These are phyloP conservation scores for Arabis alpina DNA, from an alignment of 345 rosid genomes.

Conservation along the genomic window DNA sequence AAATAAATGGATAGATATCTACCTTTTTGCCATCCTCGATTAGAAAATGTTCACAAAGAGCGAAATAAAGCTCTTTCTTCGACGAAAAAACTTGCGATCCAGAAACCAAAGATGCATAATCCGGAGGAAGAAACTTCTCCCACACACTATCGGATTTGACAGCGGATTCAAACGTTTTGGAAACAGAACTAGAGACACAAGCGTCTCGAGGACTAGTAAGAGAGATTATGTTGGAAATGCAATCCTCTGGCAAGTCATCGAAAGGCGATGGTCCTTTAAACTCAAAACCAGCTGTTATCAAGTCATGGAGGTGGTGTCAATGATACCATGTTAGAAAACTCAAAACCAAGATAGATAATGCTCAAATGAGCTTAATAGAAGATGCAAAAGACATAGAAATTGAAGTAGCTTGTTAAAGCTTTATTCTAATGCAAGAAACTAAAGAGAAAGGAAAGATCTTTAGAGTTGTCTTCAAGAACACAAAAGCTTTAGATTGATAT, in stretches of 20 bases:
- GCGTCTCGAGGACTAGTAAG: constrained; percentile 50
- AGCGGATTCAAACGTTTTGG: constrained; percentile 46
- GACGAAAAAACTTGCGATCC: constrained; percentile 31
- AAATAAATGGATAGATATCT: neutral
- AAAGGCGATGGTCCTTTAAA: constrained; percentile 1
- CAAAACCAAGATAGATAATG: too few relatives aligned
- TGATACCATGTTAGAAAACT: too few relatives aligned
- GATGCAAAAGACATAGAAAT: too few relatives aligned
- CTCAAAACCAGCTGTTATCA: too few relatives aligned
- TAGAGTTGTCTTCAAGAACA: too few relatives aligned
- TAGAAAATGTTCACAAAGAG: constrained; percentile 52
- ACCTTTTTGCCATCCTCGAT: constrained; percentile 54
- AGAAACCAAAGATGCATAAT: constrained; percentile 31
- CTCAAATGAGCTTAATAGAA: too few relatives aligned
- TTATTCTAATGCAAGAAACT: too few relatives aligned
- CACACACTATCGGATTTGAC: constrained; percentile 56
- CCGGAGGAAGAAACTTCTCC: constrained; percentile 56
- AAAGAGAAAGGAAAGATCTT: too few relatives aligned
- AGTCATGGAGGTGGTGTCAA: too few relatives aligned
- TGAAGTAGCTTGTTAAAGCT: too few relatives aligned
- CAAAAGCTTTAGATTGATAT: too few relatives aligned
- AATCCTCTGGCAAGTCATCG: constrained; percentile 41
- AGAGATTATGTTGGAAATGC: constrained; percentile 50
- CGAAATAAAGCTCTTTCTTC: constrained; percentile 52
- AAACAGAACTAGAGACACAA: constrained; percentile 48